phyloP scores from a whole-genome alignment of 176 grass and related monocot species.

The Musa schizocarpa region DNA sequence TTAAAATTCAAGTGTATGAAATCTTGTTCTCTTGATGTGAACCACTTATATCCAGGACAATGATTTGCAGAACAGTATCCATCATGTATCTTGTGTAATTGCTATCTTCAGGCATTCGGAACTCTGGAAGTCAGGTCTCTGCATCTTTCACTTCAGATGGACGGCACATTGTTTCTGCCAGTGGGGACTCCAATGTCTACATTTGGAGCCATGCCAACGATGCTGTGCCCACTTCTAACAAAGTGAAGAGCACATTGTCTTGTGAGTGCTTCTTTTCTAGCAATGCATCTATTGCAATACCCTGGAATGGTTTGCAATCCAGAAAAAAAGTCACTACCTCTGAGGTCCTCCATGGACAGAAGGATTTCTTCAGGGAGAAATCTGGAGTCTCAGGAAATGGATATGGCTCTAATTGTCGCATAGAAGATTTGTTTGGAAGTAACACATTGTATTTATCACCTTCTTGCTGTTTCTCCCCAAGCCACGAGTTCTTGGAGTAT shows the following conservation, averaged over 20 bases:
- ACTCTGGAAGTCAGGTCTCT: conserved; percentile 44
- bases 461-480: conserved; percentile 48
- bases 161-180: conserved; percentile 68
- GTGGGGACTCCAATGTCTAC: conserved; percentile 58
- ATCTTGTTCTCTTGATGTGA: neutral
- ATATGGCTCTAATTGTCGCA: neutral
- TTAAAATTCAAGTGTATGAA: conserved; percentile 70
- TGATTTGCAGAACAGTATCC: neutral
- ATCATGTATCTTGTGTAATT: conserved; percentile 1
- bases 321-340: conserved; percentile 31
- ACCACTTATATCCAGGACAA: neutral
- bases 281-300: conserved; percentile 54
- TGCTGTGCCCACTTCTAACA: conserved; percentile 30
- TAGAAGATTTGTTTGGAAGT: conserved; percentile 26
- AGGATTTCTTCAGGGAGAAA: conserved; percentile 28
- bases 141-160: conserved; percentile 82
- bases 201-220: conserved; percentile 59
- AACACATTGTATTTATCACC: conserved; percentile 27
- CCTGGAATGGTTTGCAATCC: conserved; percentile 48
- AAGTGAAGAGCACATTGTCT: conserved; percentile 40
- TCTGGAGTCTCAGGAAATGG: neutral
- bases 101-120: conserved; percentile 35
- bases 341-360: conserved; percentile 33
- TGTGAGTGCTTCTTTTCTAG: conserved; percentile 57
- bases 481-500: conserved; percentile 35